A percentile compares a stretch with the other conserved stretches of the same genome.
Evolutionary conservation across 73 alveolate genomes (phyloP).

Genomic region (Paramecium sonneborni): DNA sequence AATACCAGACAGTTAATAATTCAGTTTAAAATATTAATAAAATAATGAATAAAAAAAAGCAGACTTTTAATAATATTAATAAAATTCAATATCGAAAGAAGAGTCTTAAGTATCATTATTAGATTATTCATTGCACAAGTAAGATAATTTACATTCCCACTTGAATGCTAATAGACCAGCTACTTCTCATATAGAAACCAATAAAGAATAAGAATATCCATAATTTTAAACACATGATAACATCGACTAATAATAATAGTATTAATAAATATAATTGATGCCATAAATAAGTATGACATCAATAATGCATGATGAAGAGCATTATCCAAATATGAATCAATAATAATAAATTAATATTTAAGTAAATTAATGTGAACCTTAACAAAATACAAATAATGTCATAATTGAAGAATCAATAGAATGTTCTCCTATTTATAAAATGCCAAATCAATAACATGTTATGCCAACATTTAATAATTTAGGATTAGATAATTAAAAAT

Average conservation of each 20-base stretch:
- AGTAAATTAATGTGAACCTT: not conserved
- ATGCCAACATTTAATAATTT: not conserved
- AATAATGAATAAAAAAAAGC: too few species aligned
- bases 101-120: not conserved
- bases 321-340: not conserved
- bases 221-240: slow-evolving; percentile 4
- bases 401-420: slow-evolving; percentile 12
- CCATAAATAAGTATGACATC: not conserved
- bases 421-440: not conserved
- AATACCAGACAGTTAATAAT: not conserved
- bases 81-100: not conserved
- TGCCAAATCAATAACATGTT: not conserved
- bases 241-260: not conserved
- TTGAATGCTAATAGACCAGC: not conserved
- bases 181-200: not conserved
- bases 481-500: not conserved
- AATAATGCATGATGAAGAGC: slow-evolving; percentile 18
- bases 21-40: too few species aligned
- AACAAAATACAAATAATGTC: not conserved
- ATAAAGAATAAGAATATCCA: not conserved
- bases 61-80: not conserved
- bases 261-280: not conserved
- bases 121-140: not conserved
- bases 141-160: not conserved
- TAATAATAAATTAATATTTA: not conserved